Percentiles rank a stretch among this genome's conserved stretches.
Evolutionary conservation across 1,139 yeast genomes (phyloP).

Genomic region (Hemisphaericaspora xylofermentans): DNA sequence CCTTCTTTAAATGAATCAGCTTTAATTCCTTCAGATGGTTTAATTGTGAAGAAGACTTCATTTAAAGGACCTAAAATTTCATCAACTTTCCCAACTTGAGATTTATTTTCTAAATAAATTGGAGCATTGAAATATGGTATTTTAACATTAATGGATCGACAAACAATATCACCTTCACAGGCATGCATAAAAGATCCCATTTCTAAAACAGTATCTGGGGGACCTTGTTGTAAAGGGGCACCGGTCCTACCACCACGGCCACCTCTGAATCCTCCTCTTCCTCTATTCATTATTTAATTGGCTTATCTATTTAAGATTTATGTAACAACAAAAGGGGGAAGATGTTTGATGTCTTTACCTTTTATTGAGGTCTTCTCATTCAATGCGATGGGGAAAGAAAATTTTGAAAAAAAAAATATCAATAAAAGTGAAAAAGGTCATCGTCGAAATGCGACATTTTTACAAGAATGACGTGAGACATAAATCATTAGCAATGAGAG

Average conservation of each 20-base stretch:
- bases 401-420: conserved; percentile 1
- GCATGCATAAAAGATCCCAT: conserved; percentile 92
- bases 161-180: conserved; percentile 96
- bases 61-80: conserved; percentile 97
- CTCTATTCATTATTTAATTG: conserved; percentile 49
- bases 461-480: background rate
- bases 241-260: conserved; percentile 62
- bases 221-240: conserved; percentile 68
- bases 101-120: conserved; percentile 90
- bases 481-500: background rate
- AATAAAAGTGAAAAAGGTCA: background rate
- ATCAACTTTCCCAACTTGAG: conserved; percentile 96
- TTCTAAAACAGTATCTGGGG: conserved; percentile 91
- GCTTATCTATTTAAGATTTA: background rate
- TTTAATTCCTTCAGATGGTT: conserved; percentile 94
- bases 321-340: background rate
- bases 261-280: conserved; percentile 73
- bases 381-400: conserved; percentile 2
- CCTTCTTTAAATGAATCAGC: conserved; percentile 92
- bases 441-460: background rate
- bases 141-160: conserved; percentile 91
- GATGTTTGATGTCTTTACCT: background rate
- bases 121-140: conserved; percentile 99
- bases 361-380: background rate
- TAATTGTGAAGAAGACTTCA: conserved; percentile 94